Conservation (phyloP, 495 filamentous ascomycete species). For the Hypomontagnella monticulosa region DNA sequence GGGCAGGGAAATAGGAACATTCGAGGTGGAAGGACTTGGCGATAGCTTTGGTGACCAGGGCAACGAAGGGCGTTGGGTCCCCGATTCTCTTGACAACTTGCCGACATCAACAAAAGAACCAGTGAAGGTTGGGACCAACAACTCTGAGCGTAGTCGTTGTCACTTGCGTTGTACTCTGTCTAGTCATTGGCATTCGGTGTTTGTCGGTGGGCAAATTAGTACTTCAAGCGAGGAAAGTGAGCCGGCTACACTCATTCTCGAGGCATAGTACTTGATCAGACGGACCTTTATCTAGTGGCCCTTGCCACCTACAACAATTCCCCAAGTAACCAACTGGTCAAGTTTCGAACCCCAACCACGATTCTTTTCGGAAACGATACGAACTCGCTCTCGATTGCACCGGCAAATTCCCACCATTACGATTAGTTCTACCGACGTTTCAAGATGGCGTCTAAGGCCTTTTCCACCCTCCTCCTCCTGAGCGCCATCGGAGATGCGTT, state of each 20-base stretch:
- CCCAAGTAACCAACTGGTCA: neutral
- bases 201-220: constrained; percentile 11
- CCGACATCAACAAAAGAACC: constrained; percentile 10
- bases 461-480: constrained; percentile 45
- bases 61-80: constrained; percentile 3
- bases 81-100: constrained; percentile 1
- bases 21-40: constrained; percentile 17
- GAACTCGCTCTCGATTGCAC: neutral
- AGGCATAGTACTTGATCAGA: constrained; percentile 16
- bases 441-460: constrained; percentile 46
- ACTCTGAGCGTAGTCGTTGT: neutral
- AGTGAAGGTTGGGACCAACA: constrained; percentile 13
- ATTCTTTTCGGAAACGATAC: constrained; percentile 3
- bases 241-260: constrained; percentile 31
- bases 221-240: constrained; percentile 22
- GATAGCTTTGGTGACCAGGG: constrained; percentile 11
- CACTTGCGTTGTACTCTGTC: constrained; percentile 14
- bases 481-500: constrained; percentile 48
- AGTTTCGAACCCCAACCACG: neutral
- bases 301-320: neutral
- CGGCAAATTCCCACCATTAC: neutral
- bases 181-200: constrained; percentile 6
- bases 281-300: neutral
- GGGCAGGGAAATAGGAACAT: constrained; percentile 5
- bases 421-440: neutral